These are phyloP conservation scores for Arabidopsis arenosa DNA, from an alignment of 345 rosid species.

Conservation along the genomic window DNA sequence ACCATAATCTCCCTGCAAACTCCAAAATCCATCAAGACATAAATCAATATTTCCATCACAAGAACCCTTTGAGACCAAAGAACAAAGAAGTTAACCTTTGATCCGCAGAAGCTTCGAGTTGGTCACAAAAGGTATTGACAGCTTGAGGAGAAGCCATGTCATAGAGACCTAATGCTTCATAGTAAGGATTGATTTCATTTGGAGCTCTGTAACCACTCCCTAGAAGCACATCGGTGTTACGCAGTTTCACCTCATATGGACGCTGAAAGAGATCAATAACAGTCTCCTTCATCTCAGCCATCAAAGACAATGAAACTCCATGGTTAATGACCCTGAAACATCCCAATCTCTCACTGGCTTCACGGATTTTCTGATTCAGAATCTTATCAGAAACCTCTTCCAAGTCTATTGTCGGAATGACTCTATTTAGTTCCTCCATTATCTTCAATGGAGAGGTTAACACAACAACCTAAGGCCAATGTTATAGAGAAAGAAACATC, in stretches of 20 bases:
- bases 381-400: conserved; percentile 50
- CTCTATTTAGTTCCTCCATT: conserved; percentile 24
- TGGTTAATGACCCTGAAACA: conserved; percentile 84
- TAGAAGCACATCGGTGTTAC: conserved; percentile 62
- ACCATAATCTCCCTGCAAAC: conserved; percentile 58
- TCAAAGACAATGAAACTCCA: conserved; percentile 51
- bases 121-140: conserved; percentile 65
- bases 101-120: conserved; percentile 63
- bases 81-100: conserved; percentile 59
- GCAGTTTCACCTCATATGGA: conserved; percentile 63
- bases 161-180: conserved; percentile 82
- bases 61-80: conserved; percentile 2
- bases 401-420: conserved; percentile 58
- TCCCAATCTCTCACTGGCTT: conserved; percentile 77
- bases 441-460: conserved; percentile 1
- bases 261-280: conserved; percentile 69
- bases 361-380: conserved; percentile 51
- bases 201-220: conserved; percentile 83
- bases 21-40: conserved; percentile 5
- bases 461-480: conserved; percentile 1
- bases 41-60: conserved; percentile 6
- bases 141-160: conserved; percentile 69
- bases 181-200: conserved; percentile 64
- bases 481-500: conserved; percentile 5
- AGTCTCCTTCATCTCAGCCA: conserved; percentile 69